Conservation (phyloP, 495 filamentous ascomycete genomes). For the Filosporella fistucella region DNA sequence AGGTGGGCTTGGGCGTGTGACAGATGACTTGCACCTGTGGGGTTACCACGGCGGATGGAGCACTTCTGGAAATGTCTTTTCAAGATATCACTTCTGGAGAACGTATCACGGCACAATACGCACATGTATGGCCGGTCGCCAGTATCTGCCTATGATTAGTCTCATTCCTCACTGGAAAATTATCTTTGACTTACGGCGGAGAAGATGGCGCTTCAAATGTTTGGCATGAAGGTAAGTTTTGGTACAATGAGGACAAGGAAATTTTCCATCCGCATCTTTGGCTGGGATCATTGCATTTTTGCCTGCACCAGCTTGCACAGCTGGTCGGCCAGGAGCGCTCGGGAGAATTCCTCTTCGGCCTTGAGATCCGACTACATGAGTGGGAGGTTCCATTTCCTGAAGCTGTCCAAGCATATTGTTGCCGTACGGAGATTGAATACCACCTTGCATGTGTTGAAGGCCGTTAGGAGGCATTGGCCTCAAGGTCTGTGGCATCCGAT, state of each 20-base stretch:
- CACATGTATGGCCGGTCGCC: constrained; percentile 97
- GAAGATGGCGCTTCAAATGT: constrained; percentile 91
- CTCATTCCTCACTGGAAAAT: constrained; percentile 3
- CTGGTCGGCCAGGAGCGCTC: constrained; percentile 79
- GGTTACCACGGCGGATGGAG: constrained; percentile 90
- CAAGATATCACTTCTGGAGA: constrained; percentile 95
- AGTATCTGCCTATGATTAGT: constrained; percentile 59
- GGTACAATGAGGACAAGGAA: constrained; percentile 92
- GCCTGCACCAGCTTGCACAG: constrained; percentile 55
- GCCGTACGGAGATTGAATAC: constrained; percentile 45
- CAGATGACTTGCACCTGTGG: constrained; percentile 85
- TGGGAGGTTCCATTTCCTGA: constrained; percentile 56
- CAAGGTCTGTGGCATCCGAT: constrained; percentile 41
- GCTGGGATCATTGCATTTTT: constrained; percentile 78
- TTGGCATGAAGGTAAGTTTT: constrained; percentile 98
- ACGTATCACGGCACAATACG: constrained; percentile 95
- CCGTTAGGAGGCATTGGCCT: constrained; percentile 60
- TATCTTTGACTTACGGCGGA: constrained; percentile 72
- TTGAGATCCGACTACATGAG: constrained; percentile 90
- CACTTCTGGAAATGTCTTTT: constrained; percentile 99
- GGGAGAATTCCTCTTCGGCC: constrained; percentile 84
- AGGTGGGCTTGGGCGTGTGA: constrained; percentile 86
- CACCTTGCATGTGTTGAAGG: constrained; percentile 38
- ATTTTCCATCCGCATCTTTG: constrained; percentile 96
- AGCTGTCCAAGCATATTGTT: constrained; percentile 30